These are phyloP conservation scores for Neurospora sp. DNA, from an alignment of 495 filamentous ascomycete genomes.

Conservation along the genomic window DNA sequence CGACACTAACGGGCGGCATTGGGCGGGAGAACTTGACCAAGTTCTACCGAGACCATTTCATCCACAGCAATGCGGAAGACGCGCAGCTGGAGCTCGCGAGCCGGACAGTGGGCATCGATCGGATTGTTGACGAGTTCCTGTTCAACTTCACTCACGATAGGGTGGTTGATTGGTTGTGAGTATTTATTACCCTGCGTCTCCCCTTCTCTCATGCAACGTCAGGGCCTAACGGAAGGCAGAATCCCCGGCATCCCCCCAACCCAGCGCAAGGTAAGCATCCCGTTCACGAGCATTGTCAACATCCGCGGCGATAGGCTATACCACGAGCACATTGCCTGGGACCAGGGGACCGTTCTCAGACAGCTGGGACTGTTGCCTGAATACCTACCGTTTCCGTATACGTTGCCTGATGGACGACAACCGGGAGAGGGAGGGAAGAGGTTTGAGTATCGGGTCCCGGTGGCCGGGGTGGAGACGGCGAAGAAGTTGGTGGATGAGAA, in stretches of 20 bases:
- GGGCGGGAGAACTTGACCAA: conserved; percentile 52
- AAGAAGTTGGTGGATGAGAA: conserved; percentile 55
- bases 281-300: conserved; percentile 66
- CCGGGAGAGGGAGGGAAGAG: conserved; percentile 27
- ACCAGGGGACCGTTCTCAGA: conserved; percentile 69
- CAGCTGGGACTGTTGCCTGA: conserved; percentile 64
- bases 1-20: conserved; percentile 59
- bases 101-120: conserved; percentile 52
- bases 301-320: conserved; percentile 64
- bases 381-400: conserved; percentile 47
- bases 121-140: conserved; percentile 48
- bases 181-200: neutral
- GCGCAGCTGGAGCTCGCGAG: conserved; percentile 61
- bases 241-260: conserved; percentile 70
- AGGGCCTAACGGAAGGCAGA: conserved; percentile 1
- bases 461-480: conserved; percentile 58
- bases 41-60: conserved; percentile 70
- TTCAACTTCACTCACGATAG: conserved; percentile 60
- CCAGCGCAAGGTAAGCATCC: conserved; percentile 53
- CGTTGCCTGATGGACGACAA: conserved; percentile 29
- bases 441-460: conserved; percentile 56
- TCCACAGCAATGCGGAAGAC: conserved; percentile 57
- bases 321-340: conserved; percentile 82
- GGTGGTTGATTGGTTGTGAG: conserved; percentile 61
- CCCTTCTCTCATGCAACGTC: neutral